phyloP scores from a whole-genome alignment of 2,329 filamentous ascomycete genomes.

The Claviceps cyperi region DNA sequence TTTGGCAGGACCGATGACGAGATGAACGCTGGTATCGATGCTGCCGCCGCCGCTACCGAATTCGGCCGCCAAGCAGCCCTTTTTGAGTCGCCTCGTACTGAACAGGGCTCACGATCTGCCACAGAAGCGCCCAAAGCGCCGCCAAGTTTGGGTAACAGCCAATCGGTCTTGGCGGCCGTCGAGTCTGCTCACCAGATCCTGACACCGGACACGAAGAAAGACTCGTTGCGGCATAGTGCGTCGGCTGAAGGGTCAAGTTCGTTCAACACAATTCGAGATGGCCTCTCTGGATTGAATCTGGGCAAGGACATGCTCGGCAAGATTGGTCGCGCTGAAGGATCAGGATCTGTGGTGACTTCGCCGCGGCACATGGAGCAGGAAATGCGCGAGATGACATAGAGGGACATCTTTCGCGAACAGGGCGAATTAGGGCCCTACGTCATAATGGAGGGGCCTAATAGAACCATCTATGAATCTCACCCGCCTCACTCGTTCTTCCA shows the following conservation, averaged over 20 bases:
- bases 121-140: constrained; percentile 23
- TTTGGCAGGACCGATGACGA: constrained; percentile 81
- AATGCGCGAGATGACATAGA: constrained; percentile 32
- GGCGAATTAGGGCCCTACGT: constrained; percentile 17
- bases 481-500: constrained; percentile 1
- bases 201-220: constrained; percentile 24
- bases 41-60: constrained; percentile 37
- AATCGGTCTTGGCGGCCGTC: constrained; percentile 43
- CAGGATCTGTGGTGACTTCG: constrained; percentile 8
- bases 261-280: constrained; percentile 32
- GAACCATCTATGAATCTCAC: constrained; percentile 5
- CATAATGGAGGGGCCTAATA: constrained; percentile 17
- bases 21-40: constrained; percentile 64
- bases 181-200: constrained; percentile 42
- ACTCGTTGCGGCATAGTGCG: constrained; percentile 27
- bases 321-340: constrained; percentile 15
- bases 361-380: constrained; percentile 23
- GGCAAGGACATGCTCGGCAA: constrained; percentile 30
- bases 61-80: constrained; percentile 24
- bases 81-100: constrained; percentile 14
- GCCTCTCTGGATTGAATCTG: constrained; percentile 32
- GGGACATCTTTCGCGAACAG: constrained; percentile 22
- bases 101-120: constrained; percentile 10
- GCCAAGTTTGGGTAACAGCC: constrained; percentile 23
- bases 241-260: constrained; percentile 31